Conservation (phyloP, 148 eudicot species). For the Diospyros kaki region DNA sequence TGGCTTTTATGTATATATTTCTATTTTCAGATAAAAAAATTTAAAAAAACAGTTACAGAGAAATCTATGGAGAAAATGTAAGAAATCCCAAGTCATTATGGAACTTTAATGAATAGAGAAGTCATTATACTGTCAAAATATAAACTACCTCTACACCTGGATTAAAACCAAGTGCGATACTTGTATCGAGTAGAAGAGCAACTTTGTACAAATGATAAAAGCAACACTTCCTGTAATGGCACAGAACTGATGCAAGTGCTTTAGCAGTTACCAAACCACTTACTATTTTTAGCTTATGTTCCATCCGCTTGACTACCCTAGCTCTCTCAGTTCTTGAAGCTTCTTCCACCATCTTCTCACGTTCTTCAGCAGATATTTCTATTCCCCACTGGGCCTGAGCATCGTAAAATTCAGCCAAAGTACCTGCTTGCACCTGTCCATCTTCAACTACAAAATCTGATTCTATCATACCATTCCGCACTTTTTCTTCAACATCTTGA, state of each 20-base stretch:
- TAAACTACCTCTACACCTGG: not conserved
- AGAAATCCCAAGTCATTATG: not conserved
- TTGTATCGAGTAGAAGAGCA: not conserved
- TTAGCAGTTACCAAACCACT: constrained; percentile 20
- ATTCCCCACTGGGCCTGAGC: constrained; percentile 93
- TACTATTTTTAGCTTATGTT: constrained; percentile 75
- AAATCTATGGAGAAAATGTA: not conserved
- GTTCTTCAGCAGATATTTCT: constrained; percentile 69
- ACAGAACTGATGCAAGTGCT: constrained; percentile 10
- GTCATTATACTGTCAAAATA: not conserved
- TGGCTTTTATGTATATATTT: too few species aligned
- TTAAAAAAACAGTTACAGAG: too few species aligned
- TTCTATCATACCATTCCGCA: constrained; percentile 44
- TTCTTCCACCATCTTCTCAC: constrained; percentile 62
- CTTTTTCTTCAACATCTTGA: constrained; percentile 79
- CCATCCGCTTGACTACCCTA: constrained; percentile 64
- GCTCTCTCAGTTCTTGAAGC: constrained; percentile 57
- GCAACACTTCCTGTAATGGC: not conserved
- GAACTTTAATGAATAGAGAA: not conserved
- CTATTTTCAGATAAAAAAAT: not conserved
- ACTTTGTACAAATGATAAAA: not conserved
- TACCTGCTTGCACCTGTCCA: constrained; percentile 66
- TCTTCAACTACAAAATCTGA: constrained; percentile 33
- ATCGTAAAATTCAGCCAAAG: constrained; percentile 94
- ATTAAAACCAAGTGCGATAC: not conserved